phyloP scores from a whole-genome alignment of 495 filamentous ascomycete species.

The Neurospora sp. region DNA sequence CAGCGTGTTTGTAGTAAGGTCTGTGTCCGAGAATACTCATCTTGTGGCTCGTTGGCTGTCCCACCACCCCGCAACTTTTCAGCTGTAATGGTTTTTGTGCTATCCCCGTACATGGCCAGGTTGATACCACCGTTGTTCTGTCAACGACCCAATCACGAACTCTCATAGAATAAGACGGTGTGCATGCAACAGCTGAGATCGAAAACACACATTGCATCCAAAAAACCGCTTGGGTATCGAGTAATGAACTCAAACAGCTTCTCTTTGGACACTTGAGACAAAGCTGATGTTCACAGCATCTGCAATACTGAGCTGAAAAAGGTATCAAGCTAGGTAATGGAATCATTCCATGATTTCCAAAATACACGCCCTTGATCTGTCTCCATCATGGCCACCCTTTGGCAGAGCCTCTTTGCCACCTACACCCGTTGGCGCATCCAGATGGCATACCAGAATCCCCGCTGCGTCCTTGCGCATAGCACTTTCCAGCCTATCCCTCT shows the following conservation, averaged over 20 bases:
- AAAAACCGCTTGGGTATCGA: neutral
- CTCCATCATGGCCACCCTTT: neutral
- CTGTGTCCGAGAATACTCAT: neutral
- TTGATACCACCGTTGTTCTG: neutral
- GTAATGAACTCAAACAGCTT: neutral
- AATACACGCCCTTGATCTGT: neutral
- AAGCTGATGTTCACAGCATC: neutral
- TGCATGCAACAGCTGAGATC: neutral
- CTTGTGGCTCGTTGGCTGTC: neutral
- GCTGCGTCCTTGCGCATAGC: neutral
- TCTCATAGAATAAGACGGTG: neutral
- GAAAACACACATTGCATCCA: neutral
- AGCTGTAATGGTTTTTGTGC: neutral
- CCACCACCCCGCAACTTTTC: neutral
- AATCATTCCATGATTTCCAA: neutral
- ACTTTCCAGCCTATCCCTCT: neutral
- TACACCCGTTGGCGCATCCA: neutral
- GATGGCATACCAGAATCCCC: neutral
- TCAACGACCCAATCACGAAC: neutral
- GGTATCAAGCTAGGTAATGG: neutral
- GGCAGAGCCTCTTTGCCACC: neutral
- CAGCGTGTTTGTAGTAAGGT: neutral
- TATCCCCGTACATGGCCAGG: neutral
- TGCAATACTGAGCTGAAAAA: neutral
- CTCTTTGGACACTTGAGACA: neutral